Conservation (phyloP, 2,329 filamentous ascomycete species). For the Paracoccidioides brasiliensis region DNA sequence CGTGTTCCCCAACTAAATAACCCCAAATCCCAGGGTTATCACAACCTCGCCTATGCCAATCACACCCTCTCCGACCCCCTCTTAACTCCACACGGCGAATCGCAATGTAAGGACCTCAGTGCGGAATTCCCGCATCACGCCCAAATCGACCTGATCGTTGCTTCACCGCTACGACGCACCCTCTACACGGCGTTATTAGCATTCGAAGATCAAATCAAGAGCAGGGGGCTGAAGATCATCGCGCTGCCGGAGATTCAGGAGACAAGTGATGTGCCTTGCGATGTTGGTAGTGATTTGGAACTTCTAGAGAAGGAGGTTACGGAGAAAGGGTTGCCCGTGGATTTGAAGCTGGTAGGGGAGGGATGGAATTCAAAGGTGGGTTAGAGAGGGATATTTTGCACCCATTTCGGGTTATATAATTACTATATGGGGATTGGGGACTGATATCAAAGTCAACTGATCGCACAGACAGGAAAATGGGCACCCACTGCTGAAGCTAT, state of each 20-base stretch:
- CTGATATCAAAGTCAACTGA: background rate
- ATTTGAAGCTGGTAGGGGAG: slow-evolving; percentile 47
- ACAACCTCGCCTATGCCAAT: slow-evolving; percentile 62
- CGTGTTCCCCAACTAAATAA: background rate
- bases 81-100: slow-evolving; percentile 60
- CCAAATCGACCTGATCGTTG: slow-evolving; percentile 55
- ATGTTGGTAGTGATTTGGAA: slow-evolving; percentile 51
- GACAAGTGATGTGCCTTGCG: slow-evolving; percentile 59
- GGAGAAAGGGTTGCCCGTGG: slow-evolving; percentile 42
- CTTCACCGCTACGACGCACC: slow-evolving; percentile 69
- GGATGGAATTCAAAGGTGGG: slow-evolving; percentile 59
- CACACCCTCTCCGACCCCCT: slow-evolving; percentile 63
- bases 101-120: slow-evolving; percentile 57
- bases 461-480: slow-evolving; percentile 29
- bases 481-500: slow-evolving; percentile 40
- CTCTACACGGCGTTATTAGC: slow-evolving; percentile 61
- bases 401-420: background rate
- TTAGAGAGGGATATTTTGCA: background rate
- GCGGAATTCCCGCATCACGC: slow-evolving; percentile 51
- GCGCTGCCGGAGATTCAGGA: slow-evolving; percentile 69
- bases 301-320: slow-evolving; percentile 49
- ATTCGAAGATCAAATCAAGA: slow-evolving; percentile 46
- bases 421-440: background rate
- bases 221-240: slow-evolving; percentile 41
- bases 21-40: slow-evolving; percentile 49